A percentile compares a stretch with the other conserved stretches of the same genome.
Conservation (phyloP, 768 basidiomycete genomes). For the Tylopilus intermedius region DNA sequence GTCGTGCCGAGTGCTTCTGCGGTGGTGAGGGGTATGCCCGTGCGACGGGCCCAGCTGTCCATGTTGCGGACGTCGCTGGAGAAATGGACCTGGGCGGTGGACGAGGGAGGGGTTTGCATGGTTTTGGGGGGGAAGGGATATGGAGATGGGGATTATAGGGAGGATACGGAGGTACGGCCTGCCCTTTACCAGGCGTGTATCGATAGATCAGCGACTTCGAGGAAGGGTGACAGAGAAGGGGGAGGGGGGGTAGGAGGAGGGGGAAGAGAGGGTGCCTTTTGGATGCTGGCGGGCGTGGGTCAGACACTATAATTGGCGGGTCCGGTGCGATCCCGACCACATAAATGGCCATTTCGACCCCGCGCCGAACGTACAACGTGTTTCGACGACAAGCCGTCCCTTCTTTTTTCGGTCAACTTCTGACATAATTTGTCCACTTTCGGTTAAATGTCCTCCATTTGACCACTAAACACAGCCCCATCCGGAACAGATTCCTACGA, state of each 20-base stretch:
- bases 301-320: conserved; percentile 46
- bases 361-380: conserved; percentile 72
- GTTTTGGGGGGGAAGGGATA: neutral
- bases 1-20: conserved; percentile 77
- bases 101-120: conserved; percentile 33
- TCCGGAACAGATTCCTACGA: conserved; percentile 20
- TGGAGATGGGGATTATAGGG: conserved; percentile 23
- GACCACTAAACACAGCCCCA: conserved; percentile 7
- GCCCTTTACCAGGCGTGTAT: conserved; percentile 32
- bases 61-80: conserved; percentile 76
- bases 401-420: conserved; percentile 16
- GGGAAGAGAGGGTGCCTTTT: conserved; percentile 19
- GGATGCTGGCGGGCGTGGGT: conserved; percentile 35
- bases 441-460: conserved; percentile 15
- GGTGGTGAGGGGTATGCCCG: conserved; percentile 75
- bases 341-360: conserved; percentile 51
- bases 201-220: neutral
- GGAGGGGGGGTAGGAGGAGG: conserved; percentile 19
- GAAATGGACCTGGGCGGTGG: conserved; percentile 63
- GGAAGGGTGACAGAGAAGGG: conserved; percentile 19
- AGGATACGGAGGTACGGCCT: conserved; percentile 12
- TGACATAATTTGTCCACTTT: conserved; percentile 19
- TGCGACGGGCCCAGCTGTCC: conserved; percentile 78
- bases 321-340: conserved; percentile 51
- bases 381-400: conserved; percentile 52